These are phyloP conservation scores for Populus pruinosa DNA, from an alignment of 345 rosid genomes.

Conservation along the genomic window DNA sequence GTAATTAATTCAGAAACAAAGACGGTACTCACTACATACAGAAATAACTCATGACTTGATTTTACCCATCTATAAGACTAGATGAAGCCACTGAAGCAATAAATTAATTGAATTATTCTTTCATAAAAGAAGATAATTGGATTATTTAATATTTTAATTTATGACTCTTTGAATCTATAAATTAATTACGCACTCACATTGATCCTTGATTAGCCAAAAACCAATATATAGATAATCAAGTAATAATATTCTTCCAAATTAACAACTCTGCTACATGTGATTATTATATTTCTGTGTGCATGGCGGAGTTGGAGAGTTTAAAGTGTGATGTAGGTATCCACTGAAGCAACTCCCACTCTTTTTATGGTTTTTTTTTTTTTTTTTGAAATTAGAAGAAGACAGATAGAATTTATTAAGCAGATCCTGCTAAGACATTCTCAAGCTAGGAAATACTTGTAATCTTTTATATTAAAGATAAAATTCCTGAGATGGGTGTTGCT, in stretches of 20 bases:
- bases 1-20: too few relatives aligned
- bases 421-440: slow-evolving; percentile 24
- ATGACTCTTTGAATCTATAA: too few relatives aligned
- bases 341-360: slow-evolving; percentile 2
- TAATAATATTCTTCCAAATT: background rate
- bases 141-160: too few relatives aligned
- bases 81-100: too few relatives aligned
- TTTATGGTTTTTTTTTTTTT: background rate
- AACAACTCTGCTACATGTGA: background rate
- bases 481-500: slow-evolving; percentile 13
- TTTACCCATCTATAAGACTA: too few relatives aligned
- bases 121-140: too few relatives aligned
- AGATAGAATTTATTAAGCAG: slow-evolving; percentile 9
- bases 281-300: background rate
- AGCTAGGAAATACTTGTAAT: slow-evolving; percentile 8
- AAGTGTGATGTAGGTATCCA: slow-evolving; percentile 16
- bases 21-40: too few relatives aligned
- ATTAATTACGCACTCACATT: too few relatives aligned
- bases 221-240: background rate
- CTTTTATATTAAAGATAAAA: slow-evolving; percentile 24
- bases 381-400: background rate
- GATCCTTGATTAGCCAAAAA: background rate
- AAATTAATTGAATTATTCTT: too few relatives aligned
- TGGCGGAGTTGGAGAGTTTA: background rate
- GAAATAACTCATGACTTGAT: too few relatives aligned